These are phyloP conservation scores for Cymbopogon citratus DNA, from an alignment of 176 grass and related monocot species.

Conservation along the genomic window DNA sequence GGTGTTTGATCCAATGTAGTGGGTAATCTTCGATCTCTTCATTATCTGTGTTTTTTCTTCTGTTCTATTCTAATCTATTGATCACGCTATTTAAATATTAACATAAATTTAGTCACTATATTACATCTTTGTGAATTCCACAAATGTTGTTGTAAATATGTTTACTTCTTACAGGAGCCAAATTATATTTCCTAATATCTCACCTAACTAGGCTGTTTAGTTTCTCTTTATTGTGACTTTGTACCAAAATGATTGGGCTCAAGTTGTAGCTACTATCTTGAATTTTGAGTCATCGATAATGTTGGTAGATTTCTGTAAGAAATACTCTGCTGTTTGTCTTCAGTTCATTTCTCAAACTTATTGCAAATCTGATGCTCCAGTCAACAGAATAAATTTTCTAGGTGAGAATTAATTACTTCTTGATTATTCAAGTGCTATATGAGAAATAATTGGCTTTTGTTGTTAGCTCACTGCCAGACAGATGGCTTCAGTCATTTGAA, in stretches of 20 bases:
- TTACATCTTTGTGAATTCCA: neutral
- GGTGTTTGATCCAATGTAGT: neutral
- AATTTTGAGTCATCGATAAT: neutral
- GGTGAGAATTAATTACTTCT: neutral
- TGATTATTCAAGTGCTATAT: neutral
- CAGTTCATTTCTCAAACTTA: neutral
- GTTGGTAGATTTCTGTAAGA: neutral
- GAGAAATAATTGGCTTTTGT: neutral
- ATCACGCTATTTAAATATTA: neutral
- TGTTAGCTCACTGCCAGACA: neutral
- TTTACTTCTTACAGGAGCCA: neutral
- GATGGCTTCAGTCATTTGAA: neutral
- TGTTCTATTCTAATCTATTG: neutral
- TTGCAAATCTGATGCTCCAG: neutral
- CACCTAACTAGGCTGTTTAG: neutral
- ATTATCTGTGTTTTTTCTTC: neutral
- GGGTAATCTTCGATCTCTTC: slow-evolving; percentile 8
- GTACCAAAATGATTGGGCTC: neutral
- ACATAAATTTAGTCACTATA: no score
- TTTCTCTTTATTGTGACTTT: neutral
- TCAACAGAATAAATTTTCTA: neutral
- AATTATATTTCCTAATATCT: neutral
- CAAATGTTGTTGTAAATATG: neutral
- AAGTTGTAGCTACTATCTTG: neutral
- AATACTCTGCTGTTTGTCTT: neutral